Evolutionary conservation across 2,329 filamentous ascomycete genomes (phyloP).

Genomic region (Colletotrichum eleusines): DNA sequence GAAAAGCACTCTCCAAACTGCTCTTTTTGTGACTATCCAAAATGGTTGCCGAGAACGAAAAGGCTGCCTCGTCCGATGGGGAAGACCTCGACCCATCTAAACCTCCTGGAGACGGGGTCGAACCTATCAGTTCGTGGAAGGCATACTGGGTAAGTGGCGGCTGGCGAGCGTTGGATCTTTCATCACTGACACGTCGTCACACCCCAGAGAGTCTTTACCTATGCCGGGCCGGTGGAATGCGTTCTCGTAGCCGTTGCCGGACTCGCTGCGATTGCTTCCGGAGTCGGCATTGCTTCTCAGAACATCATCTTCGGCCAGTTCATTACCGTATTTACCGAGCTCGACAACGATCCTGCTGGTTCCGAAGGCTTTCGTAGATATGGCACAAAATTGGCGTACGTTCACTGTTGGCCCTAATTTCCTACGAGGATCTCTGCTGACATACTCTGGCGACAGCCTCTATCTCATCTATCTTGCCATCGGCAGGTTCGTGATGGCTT

Average conservation of each 20-base stretch:
- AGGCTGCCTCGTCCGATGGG: neutral
- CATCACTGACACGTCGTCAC: neutral
- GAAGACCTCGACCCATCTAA: neutral
- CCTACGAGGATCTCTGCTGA: neutral
- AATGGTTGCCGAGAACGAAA: neutral
- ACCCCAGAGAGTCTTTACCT: neutral
- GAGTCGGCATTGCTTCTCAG: slow-evolving; percentile 36
- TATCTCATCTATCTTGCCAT: neutral
- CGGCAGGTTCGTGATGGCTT: neutral
- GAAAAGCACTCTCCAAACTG: neutral
- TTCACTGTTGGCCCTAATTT: neutral
- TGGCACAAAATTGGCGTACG: neutral
- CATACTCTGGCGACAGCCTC: neutral
- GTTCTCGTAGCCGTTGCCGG: neutral
- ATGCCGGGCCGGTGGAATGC: neutral
- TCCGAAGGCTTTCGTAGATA: neutral
- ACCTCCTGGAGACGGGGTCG: neutral
- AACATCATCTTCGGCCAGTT: slow-evolving; percentile 43
- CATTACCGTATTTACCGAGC: slow-evolving; percentile 30
- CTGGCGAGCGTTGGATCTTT: neutral
- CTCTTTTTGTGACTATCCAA: neutral
- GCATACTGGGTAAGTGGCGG: neutral
- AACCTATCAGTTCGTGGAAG: neutral
- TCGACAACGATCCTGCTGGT: neutral
- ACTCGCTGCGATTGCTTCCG: slow-evolving; percentile 23